phyloP scores from a whole-genome alignment of 768 basidiomycete species.

The Amanita rimosa region DNA sequence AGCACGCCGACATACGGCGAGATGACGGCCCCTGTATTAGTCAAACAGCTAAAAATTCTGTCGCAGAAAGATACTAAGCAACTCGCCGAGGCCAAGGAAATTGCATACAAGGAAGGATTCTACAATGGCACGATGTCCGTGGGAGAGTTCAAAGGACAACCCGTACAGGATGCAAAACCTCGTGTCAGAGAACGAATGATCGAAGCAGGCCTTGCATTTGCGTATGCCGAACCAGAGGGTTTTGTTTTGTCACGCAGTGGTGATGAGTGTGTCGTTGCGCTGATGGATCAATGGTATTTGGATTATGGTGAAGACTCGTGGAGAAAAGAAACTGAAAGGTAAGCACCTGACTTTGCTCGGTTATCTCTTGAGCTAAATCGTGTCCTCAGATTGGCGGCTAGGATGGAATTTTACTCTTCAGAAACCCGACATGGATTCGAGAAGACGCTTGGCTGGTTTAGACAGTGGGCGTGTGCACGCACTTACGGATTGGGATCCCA shows the following conservation, averaged over 20 bases:
- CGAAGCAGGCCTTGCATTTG: constrained; percentile 62
- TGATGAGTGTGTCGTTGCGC: constrained; percentile 97
- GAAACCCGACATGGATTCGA: constrained; percentile 93
- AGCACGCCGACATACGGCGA: constrained; percentile 89
- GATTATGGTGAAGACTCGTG: constrained; percentile 92
- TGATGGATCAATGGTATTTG: constrained; percentile 99
- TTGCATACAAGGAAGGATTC: constrained; percentile 98
- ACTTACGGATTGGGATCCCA: constrained; percentile 93
- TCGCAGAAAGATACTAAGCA: constrained; percentile 92
- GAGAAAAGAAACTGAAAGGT: constrained; percentile 81
- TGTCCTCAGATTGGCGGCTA: constrained; percentile 50
- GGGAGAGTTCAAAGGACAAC: constrained; percentile 82
- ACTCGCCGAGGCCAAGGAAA: constrained; percentile 92
- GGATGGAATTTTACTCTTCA: constrained; percentile 83
- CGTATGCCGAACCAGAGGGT: constrained; percentile 94
- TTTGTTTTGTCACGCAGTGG: constrained; percentile 79
- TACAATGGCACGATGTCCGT: constrained; percentile 87
- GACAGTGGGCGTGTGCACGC: constrained; percentile 98
- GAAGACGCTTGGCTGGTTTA: constrained; percentile 87
- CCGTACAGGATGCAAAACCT: constrained; percentile 85
- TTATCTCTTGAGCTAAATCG: constrained; percentile 4
- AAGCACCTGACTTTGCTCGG: constrained; percentile 23
- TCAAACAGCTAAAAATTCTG: constrained; percentile 87
- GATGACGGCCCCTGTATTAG: constrained; percentile 72
- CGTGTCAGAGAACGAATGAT: constrained; percentile 85